Percentiles rank a stretch among this genome's conserved stretches.
Evolutionary conservation across 805 yeast genomes (phyloP).

Genomic region (Yamadazyma endophytica): DNA sequence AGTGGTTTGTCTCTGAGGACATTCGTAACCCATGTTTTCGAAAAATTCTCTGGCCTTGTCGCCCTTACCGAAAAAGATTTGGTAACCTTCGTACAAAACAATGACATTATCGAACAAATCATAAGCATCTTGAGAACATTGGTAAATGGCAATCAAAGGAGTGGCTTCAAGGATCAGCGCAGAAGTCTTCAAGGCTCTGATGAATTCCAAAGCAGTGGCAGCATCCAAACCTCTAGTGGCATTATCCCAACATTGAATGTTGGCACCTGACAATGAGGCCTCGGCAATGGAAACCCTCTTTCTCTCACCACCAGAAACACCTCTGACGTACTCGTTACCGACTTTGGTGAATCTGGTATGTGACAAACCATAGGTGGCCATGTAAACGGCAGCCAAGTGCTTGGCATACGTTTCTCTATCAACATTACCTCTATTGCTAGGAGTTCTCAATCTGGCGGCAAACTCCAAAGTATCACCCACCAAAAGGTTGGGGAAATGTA

Average conservation of each 20-base stretch:
- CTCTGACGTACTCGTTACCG: constrained; percentile 62
- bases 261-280: constrained; percentile 61
- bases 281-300: constrained; percentile 83
- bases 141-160: constrained; percentile 57
- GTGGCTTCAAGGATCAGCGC: constrained; percentile 50
- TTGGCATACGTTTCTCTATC: constrained; percentile 31
- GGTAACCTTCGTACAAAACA: constrained; percentile 44
- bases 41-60: constrained; percentile 46
- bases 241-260: constrained; percentile 58
- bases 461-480: constrained; percentile 55
- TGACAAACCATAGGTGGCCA: constrained; percentile 46
- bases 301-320: constrained; percentile 84
- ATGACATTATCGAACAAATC: constrained; percentile 46
- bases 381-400: constrained; percentile 39
- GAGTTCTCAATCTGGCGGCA: constrained; percentile 50
- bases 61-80: constrained; percentile 44
- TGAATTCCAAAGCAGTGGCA: constrained; percentile 75
- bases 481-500: constrained; percentile 52
- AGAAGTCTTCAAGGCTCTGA: constrained; percentile 60
- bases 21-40: constrained; percentile 56
- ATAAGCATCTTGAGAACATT: constrained; percentile 47
- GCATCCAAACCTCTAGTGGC: constrained; percentile 85
- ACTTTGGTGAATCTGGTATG: constrained; percentile 57
- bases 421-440: constrained; percentile 33
- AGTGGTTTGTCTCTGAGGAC: constrained; percentile 62